phyloP scores from a whole-genome alignment of 176 grass and related monocot genomes.

The Zea luxurians region DNA sequence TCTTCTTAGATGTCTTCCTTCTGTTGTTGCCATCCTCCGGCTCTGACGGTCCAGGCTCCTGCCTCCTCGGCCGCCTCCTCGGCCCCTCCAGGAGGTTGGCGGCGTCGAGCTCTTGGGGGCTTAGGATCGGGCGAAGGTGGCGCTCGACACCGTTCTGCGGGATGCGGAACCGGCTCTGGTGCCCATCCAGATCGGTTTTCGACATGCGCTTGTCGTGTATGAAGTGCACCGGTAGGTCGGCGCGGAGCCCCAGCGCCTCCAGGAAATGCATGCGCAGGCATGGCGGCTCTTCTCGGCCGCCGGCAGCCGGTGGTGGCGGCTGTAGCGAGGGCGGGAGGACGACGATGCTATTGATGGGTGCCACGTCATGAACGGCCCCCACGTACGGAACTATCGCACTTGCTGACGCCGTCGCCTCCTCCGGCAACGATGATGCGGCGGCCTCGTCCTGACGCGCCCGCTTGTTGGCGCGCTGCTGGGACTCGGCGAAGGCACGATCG shows the following conservation, averaged over 20 bases:
- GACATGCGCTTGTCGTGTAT: too few relatives aligned
- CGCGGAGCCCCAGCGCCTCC: too few relatives aligned
- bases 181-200: too few relatives aligned
- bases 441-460: neutral
- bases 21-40: neutral
- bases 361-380: too few relatives aligned
- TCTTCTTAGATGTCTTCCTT: conserved; percentile 4
- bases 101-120: neutral
- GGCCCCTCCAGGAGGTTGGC: neutral
- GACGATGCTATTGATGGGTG: neutral
- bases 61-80: too few relatives aligned
- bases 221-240: too few relatives aligned
- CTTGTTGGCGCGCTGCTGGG: neutral
- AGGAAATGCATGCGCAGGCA: conserved; percentile 13
- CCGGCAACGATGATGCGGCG: neutral
- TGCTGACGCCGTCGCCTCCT: too few relatives aligned
- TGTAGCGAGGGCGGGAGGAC: too few relatives aligned
- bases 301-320: neutral
- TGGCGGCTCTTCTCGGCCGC: neutral
- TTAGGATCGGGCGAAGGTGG: conserved; percentile 16
- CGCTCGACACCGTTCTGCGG: too few relatives aligned
- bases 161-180: too few relatives aligned
- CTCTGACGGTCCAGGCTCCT: too few relatives aligned
- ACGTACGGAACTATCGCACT: too few relatives aligned
- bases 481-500: neutral